A percentile compares a stretch with the other conserved stretches of the same genome.
These are phyloP conservation scores for Backusella australiensis DNA, from an alignment of 192 early-diverging fungal species.

Conservation along the genomic window DNA sequence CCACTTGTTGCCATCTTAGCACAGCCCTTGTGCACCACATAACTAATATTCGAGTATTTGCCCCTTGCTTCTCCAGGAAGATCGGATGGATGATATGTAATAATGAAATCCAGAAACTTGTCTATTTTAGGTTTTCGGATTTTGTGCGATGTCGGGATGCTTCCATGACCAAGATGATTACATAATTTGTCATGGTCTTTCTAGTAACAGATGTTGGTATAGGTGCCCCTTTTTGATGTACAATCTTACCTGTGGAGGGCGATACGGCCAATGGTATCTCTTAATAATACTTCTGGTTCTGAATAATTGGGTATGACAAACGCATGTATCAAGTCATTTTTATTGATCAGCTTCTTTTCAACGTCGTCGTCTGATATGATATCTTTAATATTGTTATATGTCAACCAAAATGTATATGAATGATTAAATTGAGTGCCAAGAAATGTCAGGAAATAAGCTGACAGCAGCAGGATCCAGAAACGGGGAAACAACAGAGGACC, in stretches of 20 bases:
- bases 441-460: conserved; percentile 42
- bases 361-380: conserved; percentile 22
- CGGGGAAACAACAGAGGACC: conserved; percentile 44
- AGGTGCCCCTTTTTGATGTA: too few species aligned
- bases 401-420: conserved; percentile 45
- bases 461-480: conserved; percentile 39
- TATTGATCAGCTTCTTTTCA: neutral
- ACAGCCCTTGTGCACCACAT: conserved; percentile 47
- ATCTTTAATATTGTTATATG: conserved; percentile 38
- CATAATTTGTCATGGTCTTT: conserved; percentile 39
- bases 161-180: conserved; percentile 72
- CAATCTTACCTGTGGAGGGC: conserved; percentile 46
- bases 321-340: neutral
- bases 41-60: conserved; percentile 70
- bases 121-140: conserved; percentile 48
- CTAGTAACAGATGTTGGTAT: conserved; percentile 13
- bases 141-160: conserved; percentile 49
- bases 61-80: conserved; percentile 68
- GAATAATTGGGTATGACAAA: conserved; percentile 72
- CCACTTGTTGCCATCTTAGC: conserved; percentile 25
- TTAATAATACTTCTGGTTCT: conserved; percentile 62
- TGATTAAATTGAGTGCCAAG: conserved; percentile 45
- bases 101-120: conserved; percentile 62
- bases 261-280: conserved; percentile 64
- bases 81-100: conserved; percentile 64